Evolutionary conservation across 2,329 filamentous ascomycete species (phyloP).

Genomic region (Aspergillus piperis): DNA sequence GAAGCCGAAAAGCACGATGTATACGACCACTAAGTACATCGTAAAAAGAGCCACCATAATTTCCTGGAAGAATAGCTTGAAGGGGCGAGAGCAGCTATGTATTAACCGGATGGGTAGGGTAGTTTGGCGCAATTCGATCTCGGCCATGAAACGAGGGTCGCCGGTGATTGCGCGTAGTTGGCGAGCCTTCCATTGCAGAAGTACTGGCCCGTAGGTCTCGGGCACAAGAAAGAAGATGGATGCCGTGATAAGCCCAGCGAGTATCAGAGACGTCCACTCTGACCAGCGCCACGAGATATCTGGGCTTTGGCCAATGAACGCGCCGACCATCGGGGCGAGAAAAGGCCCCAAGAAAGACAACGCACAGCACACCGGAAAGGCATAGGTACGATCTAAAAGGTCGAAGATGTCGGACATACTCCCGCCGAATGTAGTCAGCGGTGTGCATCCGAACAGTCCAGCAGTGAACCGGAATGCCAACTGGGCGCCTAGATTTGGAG

Average conservation of each 20-base stretch:
- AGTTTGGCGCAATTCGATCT: constrained; percentile 47
- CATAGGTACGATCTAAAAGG: constrained; percentile 49
- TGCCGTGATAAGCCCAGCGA: constrained; percentile 35
- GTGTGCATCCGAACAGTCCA: constrained; percentile 50
- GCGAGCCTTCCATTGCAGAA: constrained; percentile 49
- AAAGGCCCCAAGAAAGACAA: constrained; percentile 41
- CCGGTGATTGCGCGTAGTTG: constrained; percentile 45
- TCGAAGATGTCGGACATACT: constrained; percentile 50
- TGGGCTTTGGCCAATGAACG: constrained; percentile 44
- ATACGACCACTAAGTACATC: constrained; percentile 32
- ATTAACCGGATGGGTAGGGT: constrained; percentile 43
- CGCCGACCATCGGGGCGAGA: constrained; percentile 48
- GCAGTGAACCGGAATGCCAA: constrained; percentile 53
- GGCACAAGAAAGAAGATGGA: constrained; percentile 49
- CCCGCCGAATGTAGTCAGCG: constrained; percentile 47
- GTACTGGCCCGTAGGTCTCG: constrained; percentile 53
- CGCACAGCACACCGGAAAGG: constrained; percentile 54
- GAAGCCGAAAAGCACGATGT: constrained; percentile 36
- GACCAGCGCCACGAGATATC: constrained; percentile 50
- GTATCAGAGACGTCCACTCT: constrained; percentile 48
- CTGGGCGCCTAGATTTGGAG: constrained; percentile 50
- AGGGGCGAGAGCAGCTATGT: constrained; percentile 49
- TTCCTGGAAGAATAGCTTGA: constrained; percentile 52
- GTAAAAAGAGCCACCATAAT: constrained; percentile 33
- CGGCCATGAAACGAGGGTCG: constrained; percentile 51